Percentiles rank a stretch among this genome's conserved stretches.
Evolutionary conservation across 257 asterid species (phyloP).

Genomic region (Solanum pennellii): DNA sequence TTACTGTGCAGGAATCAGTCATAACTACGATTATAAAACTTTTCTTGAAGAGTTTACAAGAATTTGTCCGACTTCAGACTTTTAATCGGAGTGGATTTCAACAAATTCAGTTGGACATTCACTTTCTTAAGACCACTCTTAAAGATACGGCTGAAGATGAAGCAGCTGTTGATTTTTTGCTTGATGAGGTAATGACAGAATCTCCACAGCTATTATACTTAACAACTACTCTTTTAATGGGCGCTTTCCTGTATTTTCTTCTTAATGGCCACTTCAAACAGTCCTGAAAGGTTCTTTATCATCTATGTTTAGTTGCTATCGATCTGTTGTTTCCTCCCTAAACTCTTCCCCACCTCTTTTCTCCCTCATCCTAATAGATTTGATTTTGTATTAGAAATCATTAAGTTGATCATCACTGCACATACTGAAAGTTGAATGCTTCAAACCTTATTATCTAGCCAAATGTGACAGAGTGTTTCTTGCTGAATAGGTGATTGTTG

Average conservation of each 20-base stretch:
- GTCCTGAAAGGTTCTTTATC: background rate
- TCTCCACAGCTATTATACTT: background rate
- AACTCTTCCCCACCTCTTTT: background rate
- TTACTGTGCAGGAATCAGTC: conserved; percentile 67
- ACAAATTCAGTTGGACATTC: conserved; percentile 88
- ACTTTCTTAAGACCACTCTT: conserved; percentile 60
- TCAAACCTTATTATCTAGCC: background rate
- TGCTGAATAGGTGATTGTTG: conserved; percentile 55
- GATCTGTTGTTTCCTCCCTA: background rate
- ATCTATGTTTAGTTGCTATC: background rate
- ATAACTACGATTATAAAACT: conserved; percentile 61
- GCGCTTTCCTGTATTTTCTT: background rate
- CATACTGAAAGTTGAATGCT: background rate
- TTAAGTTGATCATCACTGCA: background rate
- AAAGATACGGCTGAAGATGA: conserved; percentile 78
- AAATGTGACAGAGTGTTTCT: background rate
- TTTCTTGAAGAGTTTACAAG: conserved; percentile 85
- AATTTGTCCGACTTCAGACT: conserved; percentile 83
- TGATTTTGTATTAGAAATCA: background rate
- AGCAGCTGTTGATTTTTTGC: conserved; percentile 88
- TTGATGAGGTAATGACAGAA: conserved; percentile 64
- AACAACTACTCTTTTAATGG: background rate
- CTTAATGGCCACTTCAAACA: background rate
- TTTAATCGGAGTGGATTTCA: conserved; percentile 96
- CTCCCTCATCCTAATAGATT: background rate